Conservation (phyloP, 805 yeast genomes). For the Candida railenensis region DNA sequence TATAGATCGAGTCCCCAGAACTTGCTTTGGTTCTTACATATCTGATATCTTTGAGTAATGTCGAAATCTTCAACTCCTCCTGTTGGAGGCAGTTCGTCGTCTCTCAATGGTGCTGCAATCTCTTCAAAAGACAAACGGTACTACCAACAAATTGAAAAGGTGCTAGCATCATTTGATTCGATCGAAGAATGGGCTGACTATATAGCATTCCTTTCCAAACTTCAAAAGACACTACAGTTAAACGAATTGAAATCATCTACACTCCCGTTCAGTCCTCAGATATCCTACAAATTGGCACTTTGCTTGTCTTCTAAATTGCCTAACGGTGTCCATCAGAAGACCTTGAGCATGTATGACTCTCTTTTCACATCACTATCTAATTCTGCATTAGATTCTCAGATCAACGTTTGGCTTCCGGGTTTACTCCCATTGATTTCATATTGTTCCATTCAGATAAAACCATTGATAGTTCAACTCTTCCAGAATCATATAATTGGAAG, state of each 20-base stretch:
- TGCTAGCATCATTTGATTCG: slow-evolving; percentile 71
- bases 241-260: slow-evolving; percentile 30
- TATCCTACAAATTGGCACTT: slow-evolving; percentile 70
- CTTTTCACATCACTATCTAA: slow-evolving; percentile 65
- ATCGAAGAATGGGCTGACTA: slow-evolving; percentile 98
- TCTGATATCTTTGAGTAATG: not conserved
- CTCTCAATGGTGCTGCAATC: slow-evolving; percentile 5
- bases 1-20: too few species aligned
- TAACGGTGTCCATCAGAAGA: slow-evolving; percentile 92
- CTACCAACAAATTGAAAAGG: slow-evolving; percentile 65
- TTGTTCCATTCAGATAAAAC: slow-evolving; percentile 87
- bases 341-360: slow-evolving; percentile 71
- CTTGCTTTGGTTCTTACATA: not conserved
- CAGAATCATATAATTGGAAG: slow-evolving; percentile 49
- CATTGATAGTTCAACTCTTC: slow-evolving; percentile 65
- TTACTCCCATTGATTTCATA: slow-evolving; percentile 84
- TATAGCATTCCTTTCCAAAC: slow-evolving; percentile 79
- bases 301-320: slow-evolving; percentile 84
- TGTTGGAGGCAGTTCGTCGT: not conserved
- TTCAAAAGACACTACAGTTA: slow-evolving; percentile 64
- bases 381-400: slow-evolving; percentile 51
- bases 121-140: slow-evolving; percentile 57
- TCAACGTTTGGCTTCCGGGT: slow-evolving; percentile 89
- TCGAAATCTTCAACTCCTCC: not conserved
- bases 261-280: slow-evolving; percentile 66